These are phyloP conservation scores for Pseudophaeomoniella oleicola DNA, from an alignment of 2,329 filamentous ascomycete genomes.

Conservation along the genomic window DNA sequence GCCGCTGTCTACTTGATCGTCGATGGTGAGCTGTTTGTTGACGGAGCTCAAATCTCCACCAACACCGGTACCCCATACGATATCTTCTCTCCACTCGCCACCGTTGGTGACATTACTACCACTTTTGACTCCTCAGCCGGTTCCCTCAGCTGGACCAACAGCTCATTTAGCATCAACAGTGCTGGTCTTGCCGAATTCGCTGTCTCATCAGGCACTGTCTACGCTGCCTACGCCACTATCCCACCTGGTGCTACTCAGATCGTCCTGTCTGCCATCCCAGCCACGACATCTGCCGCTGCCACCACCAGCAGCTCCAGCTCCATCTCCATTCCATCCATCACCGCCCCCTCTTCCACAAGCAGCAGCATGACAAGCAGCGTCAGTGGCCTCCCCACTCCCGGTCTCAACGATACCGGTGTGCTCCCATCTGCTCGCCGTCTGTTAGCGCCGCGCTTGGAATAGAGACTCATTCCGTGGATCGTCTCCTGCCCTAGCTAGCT, in stretches of 20 bases:
- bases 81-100: neutral
- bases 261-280: neutral
- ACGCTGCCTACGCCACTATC: neutral
- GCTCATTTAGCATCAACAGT: neutral
- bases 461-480: too few species aligned
- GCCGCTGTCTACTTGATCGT: neutral
- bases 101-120: neutral
- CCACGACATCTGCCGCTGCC: neutral
- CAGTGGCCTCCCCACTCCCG: neutral
- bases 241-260: neutral
- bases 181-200: neutral
- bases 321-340: neutral
- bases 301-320: neutral
- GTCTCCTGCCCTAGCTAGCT: too few species aligned
- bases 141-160: neutral
- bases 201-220: neutral
- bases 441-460: too few species aligned
- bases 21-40: neutral
- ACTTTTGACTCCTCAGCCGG: neutral
- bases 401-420: neutral
- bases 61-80: neutral
- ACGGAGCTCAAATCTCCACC: neutral
- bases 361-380: neutral
- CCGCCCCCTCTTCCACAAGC: neutral
- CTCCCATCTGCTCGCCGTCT: too few species aligned